Conservation (phyloP, 805 yeast species). For the Candida michaelii region DNA sequence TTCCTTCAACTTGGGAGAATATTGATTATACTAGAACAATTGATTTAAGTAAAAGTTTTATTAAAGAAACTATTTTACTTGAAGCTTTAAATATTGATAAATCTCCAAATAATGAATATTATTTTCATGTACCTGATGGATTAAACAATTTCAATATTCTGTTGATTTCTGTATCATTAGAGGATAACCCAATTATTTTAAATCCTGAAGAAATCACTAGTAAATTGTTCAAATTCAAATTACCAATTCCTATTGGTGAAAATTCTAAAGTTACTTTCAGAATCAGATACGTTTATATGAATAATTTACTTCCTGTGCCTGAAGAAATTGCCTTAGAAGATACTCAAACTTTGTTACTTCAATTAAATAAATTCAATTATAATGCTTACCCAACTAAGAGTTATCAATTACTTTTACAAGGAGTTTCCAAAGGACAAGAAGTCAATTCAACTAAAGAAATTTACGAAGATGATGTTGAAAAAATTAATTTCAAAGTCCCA, state of each 20-base stretch:
- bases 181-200: constrained; percentile 9
- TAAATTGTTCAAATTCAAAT: constrained; percentile 34
- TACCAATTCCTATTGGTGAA: constrained; percentile 71
- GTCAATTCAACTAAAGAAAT: constrained; percentile 28
- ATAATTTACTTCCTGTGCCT: constrained; percentile 61
- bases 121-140: constrained; percentile 55
- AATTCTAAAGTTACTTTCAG: constrained; percentile 50
- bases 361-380: constrained; percentile 54
- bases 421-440: constrained; percentile 48
- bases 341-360: constrained; percentile 57
- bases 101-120: constrained; percentile 56
- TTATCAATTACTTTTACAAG: constrained; percentile 46
- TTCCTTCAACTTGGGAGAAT: constrained; percentile 52
- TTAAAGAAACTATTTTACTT: constrained; percentile 58
- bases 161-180: constrained; percentile 39
- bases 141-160: constrained; percentile 44
- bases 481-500: constrained; percentile 20
- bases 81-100: constrained; percentile 57
- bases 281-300: constrained; percentile 49
- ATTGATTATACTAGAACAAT: constrained; percentile 51
- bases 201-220: constrained; percentile 9
- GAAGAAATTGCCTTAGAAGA: constrained; percentile 56
- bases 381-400: constrained; percentile 60
- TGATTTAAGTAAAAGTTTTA: constrained; percentile 67
- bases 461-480: constrained; percentile 8